phyloP scores from a whole-genome alignment of 257 asterid genomes.

The Euphrasia confusa region DNA sequence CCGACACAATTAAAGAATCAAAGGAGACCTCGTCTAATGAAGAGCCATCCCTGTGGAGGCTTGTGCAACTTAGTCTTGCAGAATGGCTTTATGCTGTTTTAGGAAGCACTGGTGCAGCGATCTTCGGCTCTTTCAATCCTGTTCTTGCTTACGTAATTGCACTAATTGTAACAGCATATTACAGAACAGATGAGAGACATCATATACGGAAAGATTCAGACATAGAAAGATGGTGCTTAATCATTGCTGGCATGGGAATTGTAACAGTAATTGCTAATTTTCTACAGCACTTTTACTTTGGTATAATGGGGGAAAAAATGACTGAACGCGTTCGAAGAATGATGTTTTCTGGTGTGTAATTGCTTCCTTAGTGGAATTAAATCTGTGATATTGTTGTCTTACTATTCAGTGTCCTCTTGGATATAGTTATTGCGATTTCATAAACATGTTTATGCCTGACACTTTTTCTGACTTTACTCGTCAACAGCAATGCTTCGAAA shows the following conservation, averaged over 20 bases:
- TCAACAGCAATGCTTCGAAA: slow-evolving; percentile 96
- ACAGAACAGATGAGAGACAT: slow-evolving; percentile 49
- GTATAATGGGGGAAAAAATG: slow-evolving; percentile 99
- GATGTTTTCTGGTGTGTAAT: slow-evolving; percentile 92
- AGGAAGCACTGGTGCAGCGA: slow-evolving; percentile 96
- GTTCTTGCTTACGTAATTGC: slow-evolving; percentile 91
- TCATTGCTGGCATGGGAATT: slow-evolving; percentile 93
- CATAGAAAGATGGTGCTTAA: slow-evolving; percentile 84
- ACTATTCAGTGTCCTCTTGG: slow-evolving; percentile 16
- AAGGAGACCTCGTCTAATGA: slow-evolving; percentile 46
- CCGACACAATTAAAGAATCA: slow-evolving; percentile 40
- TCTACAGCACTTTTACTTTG: slow-evolving; percentile 97
- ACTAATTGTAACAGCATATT: slow-evolving; percentile 79
- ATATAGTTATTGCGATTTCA: slow-evolving; percentile 4
- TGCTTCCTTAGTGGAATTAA: slow-evolving; percentile 7
- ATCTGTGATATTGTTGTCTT: slow-evolving; percentile 4
- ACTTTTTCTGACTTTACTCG: slow-evolving; percentile 13
- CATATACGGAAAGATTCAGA: slow-evolving; percentile 38
- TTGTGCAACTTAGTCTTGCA: slow-evolving; percentile 95
- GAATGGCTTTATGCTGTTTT: slow-evolving; percentile 99
- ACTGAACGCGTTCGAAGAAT: slow-evolving; percentile 98
- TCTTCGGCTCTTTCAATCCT: slow-evolving; percentile 94
- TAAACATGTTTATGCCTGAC: slow-evolving; percentile 9
- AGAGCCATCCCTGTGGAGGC: slow-evolving; percentile 94
- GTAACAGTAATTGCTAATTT: slow-evolving; percentile 94